Evolutionary conservation across 768 basidiomycete species (phyloP), one percentile per base, ranked within the genome.

Genomic region (Suillus variegatus): DNA sequence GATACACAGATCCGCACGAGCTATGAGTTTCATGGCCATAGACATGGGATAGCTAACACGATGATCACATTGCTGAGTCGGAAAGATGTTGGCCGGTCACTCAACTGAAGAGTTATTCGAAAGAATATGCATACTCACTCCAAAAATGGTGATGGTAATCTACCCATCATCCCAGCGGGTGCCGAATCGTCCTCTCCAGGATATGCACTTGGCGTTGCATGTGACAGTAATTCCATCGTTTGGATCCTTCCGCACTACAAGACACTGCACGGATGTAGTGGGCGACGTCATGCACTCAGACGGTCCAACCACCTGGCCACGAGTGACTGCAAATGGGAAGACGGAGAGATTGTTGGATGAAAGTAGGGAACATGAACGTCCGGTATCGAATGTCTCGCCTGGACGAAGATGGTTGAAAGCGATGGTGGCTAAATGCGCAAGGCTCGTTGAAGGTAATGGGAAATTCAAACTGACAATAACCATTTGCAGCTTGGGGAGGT

Each of bases 141-240:
- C 61, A 47, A 62, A 28, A 36, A 32, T 0, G 47, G 14, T 47
- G 32, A 46, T 62, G 41, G 20, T 35, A 20, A 52, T 62, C 61
- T 4, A 62, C 61, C 49, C 61, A 62, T 36, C 49, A 62, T 52
- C 61, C 32, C 18, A 62, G 43, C 46, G 63, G 22, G 51, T 32
- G 61, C 10, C 28, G 13, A 22, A 62, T 52, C 7, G 40, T 52
- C 61, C n/a, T 49, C 61, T 52, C 52, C 36, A 54, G 32, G 36
- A 22, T 22, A 41, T 36, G 52, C 40, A 51, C 28, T 38, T 62
- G 49, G 6, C 46, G 36, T n/a, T 49, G 61, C 3, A 22, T 51
- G 16, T 49, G 49, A 16, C 61, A 62, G n/a, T 52, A 13, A 2
- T 62, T 49, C 54, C 61, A 20, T 7, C 8, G 12, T 52, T 18